These are phyloP conservation scores for Rhynchosporium graminicola DNA, from an alignment of 2,329 filamentous ascomycete species.

Conservation along the genomic window DNA sequence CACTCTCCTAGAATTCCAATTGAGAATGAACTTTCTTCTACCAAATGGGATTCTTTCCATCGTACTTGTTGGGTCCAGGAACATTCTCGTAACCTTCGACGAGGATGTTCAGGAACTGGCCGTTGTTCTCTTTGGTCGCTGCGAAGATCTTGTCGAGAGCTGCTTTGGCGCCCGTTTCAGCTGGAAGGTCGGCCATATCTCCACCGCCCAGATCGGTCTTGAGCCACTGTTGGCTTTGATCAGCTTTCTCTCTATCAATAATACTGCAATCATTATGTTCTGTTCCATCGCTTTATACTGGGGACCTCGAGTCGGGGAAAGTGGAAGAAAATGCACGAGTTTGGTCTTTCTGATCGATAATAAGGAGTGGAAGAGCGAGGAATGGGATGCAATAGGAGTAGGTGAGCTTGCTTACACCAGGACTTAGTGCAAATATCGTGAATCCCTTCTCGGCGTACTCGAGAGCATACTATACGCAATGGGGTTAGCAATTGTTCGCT, in stretches of 20 bases:
- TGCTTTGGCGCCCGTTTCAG: slow-evolving; percentile 42
- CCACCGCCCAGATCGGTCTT: slow-evolving; percentile 46
- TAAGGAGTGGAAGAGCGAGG: too few relatives aligned
- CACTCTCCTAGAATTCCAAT: neutral
- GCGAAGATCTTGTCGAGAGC: slow-evolving; percentile 47
- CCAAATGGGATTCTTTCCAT: slow-evolving; percentile 36
- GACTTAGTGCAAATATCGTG: slow-evolving; percentile 45
- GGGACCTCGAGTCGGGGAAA: too few relatives aligned
- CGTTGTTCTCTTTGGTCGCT: slow-evolving; percentile 44
- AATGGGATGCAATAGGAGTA: neutral
- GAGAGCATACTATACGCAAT: slow-evolving; percentile 38
- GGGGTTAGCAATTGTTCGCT: too few relatives aligned
- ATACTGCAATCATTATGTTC: too few relatives aligned
- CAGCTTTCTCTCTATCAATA: too few relatives aligned
- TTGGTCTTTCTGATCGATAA: too few relatives aligned
- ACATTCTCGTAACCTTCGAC: slow-evolving; percentile 21
- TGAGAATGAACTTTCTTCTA: slow-evolving; percentile 6
- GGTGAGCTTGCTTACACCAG: slow-evolving; percentile 44
- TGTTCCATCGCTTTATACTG: too few relatives aligned
- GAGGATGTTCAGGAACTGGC: slow-evolving; percentile 48
- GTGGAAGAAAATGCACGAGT: too few relatives aligned
- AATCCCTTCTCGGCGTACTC: slow-evolving; percentile 45
- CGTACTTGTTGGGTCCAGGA: slow-evolving; percentile 39
- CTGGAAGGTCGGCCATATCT: slow-evolving; percentile 45
- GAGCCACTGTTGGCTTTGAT: slow-evolving; percentile 42